phyloP scores from a whole-genome alignment of 1,284 basidiomycete species.

The Austroboletus novae-zelandiae region DNA sequence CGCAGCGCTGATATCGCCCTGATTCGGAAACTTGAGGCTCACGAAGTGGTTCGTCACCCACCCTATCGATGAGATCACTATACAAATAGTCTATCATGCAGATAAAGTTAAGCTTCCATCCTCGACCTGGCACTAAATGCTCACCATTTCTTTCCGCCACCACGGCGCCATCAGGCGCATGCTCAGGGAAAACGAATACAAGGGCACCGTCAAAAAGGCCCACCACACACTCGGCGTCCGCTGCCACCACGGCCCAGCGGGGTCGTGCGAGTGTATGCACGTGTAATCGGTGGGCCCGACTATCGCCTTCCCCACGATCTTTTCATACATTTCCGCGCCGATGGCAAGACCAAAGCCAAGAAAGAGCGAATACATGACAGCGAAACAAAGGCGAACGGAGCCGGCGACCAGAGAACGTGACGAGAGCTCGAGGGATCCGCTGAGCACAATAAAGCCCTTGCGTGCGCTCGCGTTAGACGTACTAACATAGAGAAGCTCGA shows the following conservation, averaged over 20 bases:
- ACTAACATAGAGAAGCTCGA: background rate
- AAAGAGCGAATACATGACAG: slow-evolving; percentile 77
- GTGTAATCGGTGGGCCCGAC: slow-evolving; percentile 57
- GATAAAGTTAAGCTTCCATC: background rate
- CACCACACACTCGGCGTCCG: slow-evolving; percentile 52
- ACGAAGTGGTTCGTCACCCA: slow-evolving; percentile 82
- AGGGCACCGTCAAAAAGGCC: slow-evolving; percentile 82
- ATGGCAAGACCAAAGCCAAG: slow-evolving; percentile 84
- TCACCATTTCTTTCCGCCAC: slow-evolving; percentile 68
- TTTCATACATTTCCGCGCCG: slow-evolving; percentile 66
- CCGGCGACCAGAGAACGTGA: slow-evolving; percentile 79
- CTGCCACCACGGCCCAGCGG: slow-evolving; percentile 58
- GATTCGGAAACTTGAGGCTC: slow-evolving; percentile 59
- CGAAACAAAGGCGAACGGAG: slow-evolving; percentile 84
- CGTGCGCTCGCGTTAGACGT: slow-evolving; percentile 9
- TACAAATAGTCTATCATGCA: slow-evolving; percentile 48
- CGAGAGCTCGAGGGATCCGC: slow-evolving; percentile 79
- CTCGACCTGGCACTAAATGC: slow-evolving; percentile 16
- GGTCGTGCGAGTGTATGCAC: slow-evolving; percentile 55
- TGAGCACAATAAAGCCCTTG: slow-evolving; percentile 75
- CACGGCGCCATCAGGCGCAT: slow-evolving; percentile 77
- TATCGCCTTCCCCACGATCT: slow-evolving; percentile 47
- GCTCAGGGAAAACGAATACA: slow-evolving; percentile 73
- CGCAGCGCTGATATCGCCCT: slow-evolving; percentile 73
- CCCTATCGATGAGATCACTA: slow-evolving; percentile 71